phyloP scores from a whole-genome alignment of 108 stramenopile species.

The Cyclostephanos tholiformis region DNA sequence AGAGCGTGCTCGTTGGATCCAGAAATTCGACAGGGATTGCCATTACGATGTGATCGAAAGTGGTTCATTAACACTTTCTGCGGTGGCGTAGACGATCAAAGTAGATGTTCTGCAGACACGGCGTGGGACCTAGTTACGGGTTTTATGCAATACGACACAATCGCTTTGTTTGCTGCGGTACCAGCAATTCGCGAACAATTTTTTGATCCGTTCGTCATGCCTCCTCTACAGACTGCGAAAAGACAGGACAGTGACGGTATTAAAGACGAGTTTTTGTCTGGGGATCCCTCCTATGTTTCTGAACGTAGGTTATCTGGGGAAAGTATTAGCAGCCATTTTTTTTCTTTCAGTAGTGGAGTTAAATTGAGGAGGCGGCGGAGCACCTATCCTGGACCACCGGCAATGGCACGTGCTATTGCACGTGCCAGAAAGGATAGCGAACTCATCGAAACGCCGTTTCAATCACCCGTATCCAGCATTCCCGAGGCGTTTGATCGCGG shows the following conservation, averaged over 20 bases:
- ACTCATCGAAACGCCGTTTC: conserved; percentile 11
- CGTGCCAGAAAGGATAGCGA: not conserved
- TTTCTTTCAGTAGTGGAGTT: not conserved
- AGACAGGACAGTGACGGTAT: not conserved
- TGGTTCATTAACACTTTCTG: conserved; percentile 58
- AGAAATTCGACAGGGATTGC: conserved; percentile 34
- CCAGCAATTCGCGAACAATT: conserved; percentile 40
- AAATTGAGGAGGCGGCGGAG: not conserved
- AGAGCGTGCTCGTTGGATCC: conserved; percentile 47
- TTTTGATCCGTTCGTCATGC: conserved; percentile 51
- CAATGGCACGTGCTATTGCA: not conserved
- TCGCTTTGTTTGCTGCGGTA: conserved; percentile 49
- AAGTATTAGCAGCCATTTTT: not conserved
- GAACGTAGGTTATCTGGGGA: not conserved
- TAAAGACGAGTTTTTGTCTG: not conserved
- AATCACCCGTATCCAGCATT: conserved; percentile 12
- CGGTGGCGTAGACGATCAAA: conserved; percentile 41
- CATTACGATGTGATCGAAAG: conserved; percentile 42
- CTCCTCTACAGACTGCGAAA: conserved; percentile 15
- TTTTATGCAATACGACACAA: conserved; percentile 54
- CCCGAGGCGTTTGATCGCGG: conserved; percentile 36
- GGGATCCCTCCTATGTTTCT: not conserved
- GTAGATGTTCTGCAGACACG: conserved; percentile 35
- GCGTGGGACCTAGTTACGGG: conserved; percentile 54
- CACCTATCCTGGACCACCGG: not conserved